phyloP scores from a whole-genome alignment of 371 early-diverging fungal genomes.

The Smittium mucronatum region DNA sequence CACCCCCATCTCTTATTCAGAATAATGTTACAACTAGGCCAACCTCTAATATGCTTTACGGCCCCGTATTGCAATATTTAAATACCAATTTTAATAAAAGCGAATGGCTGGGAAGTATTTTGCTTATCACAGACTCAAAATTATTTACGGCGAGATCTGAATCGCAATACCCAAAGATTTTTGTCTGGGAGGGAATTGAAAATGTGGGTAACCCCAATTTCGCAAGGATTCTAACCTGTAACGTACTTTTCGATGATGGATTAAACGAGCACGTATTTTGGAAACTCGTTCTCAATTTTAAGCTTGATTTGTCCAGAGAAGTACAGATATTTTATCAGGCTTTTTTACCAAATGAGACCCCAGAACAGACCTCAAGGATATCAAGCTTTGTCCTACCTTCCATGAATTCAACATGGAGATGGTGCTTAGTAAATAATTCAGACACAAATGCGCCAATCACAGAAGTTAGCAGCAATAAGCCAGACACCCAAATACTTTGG shows the following conservation, averaged over 20 bases:
- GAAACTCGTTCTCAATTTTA: slow-evolving; percentile 21
- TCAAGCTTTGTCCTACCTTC: slow-evolving; percentile 26
- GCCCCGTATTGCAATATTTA: slow-evolving; percentile 32
- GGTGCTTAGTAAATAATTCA: slow-evolving; percentile 47
- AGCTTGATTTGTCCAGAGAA: slow-evolving; percentile 24
- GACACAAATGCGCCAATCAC: slow-evolving; percentile 44
- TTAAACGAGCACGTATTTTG: slow-evolving; percentile 31
- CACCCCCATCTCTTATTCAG: neutral
- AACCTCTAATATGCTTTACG: slow-evolving; percentile 12
- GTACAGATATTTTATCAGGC: slow-evolving; percentile 31
- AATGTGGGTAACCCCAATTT: slow-evolving; percentile 24
- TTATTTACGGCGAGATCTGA: slow-evolving; percentile 17
- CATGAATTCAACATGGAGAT: slow-evolving; percentile 40
- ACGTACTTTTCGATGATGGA: slow-evolving; percentile 25
- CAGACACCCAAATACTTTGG: slow-evolving; percentile 56
- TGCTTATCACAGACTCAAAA: slow-evolving; percentile 33
- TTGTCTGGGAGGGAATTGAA: slow-evolving; percentile 16
- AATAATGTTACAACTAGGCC: neutral
- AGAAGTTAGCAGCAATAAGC: slow-evolving; percentile 38
- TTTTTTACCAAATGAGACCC: slow-evolving; percentile 22
- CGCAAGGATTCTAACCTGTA: slow-evolving; percentile 28
- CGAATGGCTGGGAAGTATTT: slow-evolving; percentile 38
- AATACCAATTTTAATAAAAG: slow-evolving; percentile 33
- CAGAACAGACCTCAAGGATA: slow-evolving; percentile 30
- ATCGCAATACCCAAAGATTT: slow-evolving; percentile 20